Evolutionary conservation across 1,139 yeast genomes (phyloP).

Genomic region (Pneumocystis jirovecii): DNA sequence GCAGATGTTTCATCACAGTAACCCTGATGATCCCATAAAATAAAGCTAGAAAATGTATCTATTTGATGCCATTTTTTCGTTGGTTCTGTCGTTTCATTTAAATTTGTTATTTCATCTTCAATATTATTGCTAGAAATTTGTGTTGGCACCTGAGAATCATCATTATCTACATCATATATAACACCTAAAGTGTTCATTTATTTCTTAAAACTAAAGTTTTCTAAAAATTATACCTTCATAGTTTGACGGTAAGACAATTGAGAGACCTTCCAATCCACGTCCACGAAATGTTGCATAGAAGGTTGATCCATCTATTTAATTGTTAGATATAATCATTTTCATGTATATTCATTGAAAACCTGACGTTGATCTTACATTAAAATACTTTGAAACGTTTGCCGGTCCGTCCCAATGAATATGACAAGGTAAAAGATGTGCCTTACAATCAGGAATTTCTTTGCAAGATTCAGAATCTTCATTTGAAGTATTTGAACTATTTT

Average conservation of each 20-base stretch:
- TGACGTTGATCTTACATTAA: background rate
- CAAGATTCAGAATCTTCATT: background rate
- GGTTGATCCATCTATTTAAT: background rate
- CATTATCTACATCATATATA: background rate
- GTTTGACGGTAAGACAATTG: background rate
- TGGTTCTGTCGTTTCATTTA: background rate
- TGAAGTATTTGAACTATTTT: background rate
- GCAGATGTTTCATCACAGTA: background rate
- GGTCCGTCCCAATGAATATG: background rate
- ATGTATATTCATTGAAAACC: background rate
- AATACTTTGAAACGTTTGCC: background rate
- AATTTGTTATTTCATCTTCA: background rate
- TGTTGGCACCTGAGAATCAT: background rate
- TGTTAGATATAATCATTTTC: background rate
- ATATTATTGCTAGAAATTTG: too few species aligned
- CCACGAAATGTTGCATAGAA: constrained; percentile 1
- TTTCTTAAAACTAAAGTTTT: background rate
- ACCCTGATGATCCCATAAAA: background rate
- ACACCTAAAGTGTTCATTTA: background rate
- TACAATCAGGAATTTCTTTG: background rate
- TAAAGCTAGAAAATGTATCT: background rate
- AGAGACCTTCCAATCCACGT: background rate
- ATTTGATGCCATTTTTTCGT: background rate
- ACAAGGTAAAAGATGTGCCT: background rate
- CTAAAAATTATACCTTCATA: background rate